Evolutionary conservation across 805 yeast genomes (phyloP), one percentile per base, ranked within the genome.

Genomic region (Naumovozyma dairenensis): DNA sequence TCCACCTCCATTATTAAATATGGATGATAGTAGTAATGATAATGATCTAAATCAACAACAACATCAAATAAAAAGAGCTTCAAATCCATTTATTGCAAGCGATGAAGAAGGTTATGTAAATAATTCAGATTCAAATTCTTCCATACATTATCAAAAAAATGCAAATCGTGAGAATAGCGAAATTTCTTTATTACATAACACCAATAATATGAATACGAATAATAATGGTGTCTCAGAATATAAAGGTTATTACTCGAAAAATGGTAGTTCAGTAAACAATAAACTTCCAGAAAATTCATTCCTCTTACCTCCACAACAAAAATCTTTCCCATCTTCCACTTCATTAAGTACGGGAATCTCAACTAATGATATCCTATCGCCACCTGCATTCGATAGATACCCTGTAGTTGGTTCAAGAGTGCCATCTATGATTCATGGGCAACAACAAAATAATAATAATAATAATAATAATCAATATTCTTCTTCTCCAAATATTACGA

Each of bases 381-480:
- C 83, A 4, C 66, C 74, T 1, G 81, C 71, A 36, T 78, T 63
- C 45, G 84, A 78, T 54, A 64, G 86, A 44, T 80, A 80, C 46
- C 87, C 89, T 5, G 63, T 76, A 40, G 57, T 65, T 6, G 72
- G 74, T 2, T 72, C 79, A 12, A 63, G 83, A 42, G 73, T 72
- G 3, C 68, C 71, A 4, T 74, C 83, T 4, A 55, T 65, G 55
- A 66, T 74, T 7, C 49, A 46, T 24, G 29, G 38, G 28, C 34
- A 34, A 21, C 21, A 19, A 16, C 12, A 16, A n/a, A 21, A 24
- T 17, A 25, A 14, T 20, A 21, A 18, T 14, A 21, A 16, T 16
- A 13, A 19, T 15, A 22, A 25, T 25, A 27, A 22, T 15, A 20
- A 15, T 14, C 28, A 38, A 18, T 22, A 20, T 2, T 62, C 69